Base-by-base conservation (phyloP, 2,329 filamentous ascomycete species). In the Nectriaceae sp. region DNA sequence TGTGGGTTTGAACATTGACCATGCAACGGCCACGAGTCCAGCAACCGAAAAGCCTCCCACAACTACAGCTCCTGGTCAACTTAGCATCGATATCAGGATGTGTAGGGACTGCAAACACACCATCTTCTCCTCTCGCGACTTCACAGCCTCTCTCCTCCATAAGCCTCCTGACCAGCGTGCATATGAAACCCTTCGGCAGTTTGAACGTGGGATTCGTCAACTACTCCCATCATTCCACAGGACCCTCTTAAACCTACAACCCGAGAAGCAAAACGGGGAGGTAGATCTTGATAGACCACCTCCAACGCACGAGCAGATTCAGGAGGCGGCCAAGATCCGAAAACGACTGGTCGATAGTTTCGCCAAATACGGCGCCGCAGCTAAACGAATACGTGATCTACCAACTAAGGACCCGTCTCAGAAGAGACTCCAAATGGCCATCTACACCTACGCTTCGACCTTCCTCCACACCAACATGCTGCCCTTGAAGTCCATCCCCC, bases 401-500 rank as follows among this genome's bases (percentile, higher is more conserved):
- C 85, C 85, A 15, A 88, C 88, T 0, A 74, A 84, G 4, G 92
- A 83, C 41, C 77, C 83, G 0, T 84, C 88, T 0, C 91, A 96
- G 64, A 72, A 83, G 48, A 80, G 81, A 39, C 74, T 97, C 4
- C 92, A 96, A 61, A 88, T 85, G 62, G 85, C 89, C 3, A 85
- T 97, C 11, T 91, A 96, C 60, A 81, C 87, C 31, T 87, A 92
- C 57, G 89, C 91, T 1, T 90, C 87, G 44, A 80, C 81, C 41
- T 97, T 97, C 61, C 72, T 97, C 4, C 91, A 96, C 63, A 79
- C 90, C 4, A 90, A 97, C 62, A 95, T 97, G 89, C 78, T 97
- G 8, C 90, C 92, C 0, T 74, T 97, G 13, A 95, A 90, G 65
- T 82, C 83, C 21, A 74, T 91, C 0, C 88, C 88, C 0, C 82